Base-by-base conservation (phyloP, 768 basidiomycete species). In the Suillus subaureus region DNA sequence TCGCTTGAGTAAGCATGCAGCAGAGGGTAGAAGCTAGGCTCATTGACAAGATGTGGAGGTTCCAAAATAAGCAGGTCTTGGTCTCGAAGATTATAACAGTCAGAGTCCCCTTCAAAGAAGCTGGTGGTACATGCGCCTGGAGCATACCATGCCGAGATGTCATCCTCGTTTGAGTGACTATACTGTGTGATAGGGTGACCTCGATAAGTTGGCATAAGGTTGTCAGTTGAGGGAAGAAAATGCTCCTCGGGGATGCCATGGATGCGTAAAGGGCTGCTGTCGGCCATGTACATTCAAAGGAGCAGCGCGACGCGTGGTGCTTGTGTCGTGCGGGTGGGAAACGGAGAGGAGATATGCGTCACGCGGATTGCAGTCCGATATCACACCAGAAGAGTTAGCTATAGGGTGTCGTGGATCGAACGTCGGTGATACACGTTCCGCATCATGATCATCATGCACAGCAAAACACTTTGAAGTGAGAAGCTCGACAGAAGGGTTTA, bases 381-480 rank as follows among this genome's bases (percentile, higher is more conserved):
- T 60, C 26, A 21, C 58, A 28, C 18, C 40, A 21, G 40, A 31
- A 31, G 26, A 42, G 26, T 42, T 43, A 13, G 18, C 28, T 42
- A 21, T 28, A 7, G 26, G 12, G 28, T 42, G 18, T n/a, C 11
- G 58, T 39, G 42, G 26, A 31, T 60, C 12, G 26, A 42, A n/a
- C 4, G 40, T 42, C 1, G 28, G 40, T 42, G 40, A 21, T 31
- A 28, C 11, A 21, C 11, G 26, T 28, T 31, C 39, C 26, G 21
- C 7, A 4, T 42, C 16, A 12, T 39, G 37, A 40, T 2, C 39
- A 16, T 26, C 39, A 42, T 28, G 39, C 12, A 37, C 9, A 40
- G 6, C n/a, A 35, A 72, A 68, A 39, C 66, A 67, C 56, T 69
- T 67, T 51, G 70, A 71, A 51, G 63, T 15, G 9, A 61, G 63